Base-by-base conservation (phyloP, 2,329 filamentous ascomycete genomes). In the Neonectria faginata region DNA sequence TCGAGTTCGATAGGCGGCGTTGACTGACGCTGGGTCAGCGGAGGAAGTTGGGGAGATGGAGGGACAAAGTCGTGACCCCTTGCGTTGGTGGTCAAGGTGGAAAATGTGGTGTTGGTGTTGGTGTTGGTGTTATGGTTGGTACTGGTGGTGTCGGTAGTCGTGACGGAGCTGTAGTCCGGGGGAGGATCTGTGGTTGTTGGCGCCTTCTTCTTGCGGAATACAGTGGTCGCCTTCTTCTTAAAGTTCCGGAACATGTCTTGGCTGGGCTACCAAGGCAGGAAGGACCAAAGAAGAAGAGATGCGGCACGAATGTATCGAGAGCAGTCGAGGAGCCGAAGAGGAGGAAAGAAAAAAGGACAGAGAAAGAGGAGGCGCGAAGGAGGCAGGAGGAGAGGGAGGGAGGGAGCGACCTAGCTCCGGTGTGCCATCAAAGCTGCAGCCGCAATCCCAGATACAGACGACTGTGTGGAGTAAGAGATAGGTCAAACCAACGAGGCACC, bases 231-330 rank as follows among this genome's bases (percentile, higher is more conserved):
- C 61, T 67, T 74, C 50, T 68, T 70, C 57, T 66, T 72, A 20
- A 70, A 51, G 50, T 68, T 70, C 53, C 67, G 67, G 39, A 77
- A 67, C 75, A 78, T 75, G 36, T 64, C 64, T 45, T 42, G 57
- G 36, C 44, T 16, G 29, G 25, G 31, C 42, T 27, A 53, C 29
- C 10, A 48, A 57, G 45, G 51, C 20, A 22, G 47, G 51, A 45
- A 20, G n/a, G 29, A 42, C 52, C 41, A 50, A 57, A 33, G 5
- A 48, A 18, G 20, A 16, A 20, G n/a, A 18, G 20, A n/a, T n/a
- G 27, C 27, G 39, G 4, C 18, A 27, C 12, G 50, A 31, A 45
- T 39, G 27, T 14, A 55, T 12, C 16, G n/a, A 41, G 55, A 48
- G 16, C 25, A 25, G 25, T 25, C 3, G 25, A 44, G 11, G 10